phyloP scores from a whole-genome alignment of 1,284 basidiomycete genomes.

The Cutaneotrichosporon mucoides region DNA sequence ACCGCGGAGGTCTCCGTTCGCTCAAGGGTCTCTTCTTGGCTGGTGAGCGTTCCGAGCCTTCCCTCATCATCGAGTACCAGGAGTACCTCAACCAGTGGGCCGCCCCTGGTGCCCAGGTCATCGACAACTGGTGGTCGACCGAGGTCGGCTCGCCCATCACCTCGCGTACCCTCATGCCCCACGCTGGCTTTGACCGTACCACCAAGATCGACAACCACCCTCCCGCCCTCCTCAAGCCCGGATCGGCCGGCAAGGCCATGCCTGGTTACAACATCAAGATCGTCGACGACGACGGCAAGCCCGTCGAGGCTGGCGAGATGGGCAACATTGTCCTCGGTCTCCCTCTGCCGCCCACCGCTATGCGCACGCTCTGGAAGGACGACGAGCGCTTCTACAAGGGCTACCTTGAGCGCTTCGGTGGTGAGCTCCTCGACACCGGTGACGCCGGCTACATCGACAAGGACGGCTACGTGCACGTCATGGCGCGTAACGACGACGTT shows the following conservation, averaged over 20 bases:
- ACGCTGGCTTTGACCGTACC: constrained; percentile 52
- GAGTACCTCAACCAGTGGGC: constrained; percentile 19
- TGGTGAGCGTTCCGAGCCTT: constrained; percentile 23
- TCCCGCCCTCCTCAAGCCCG: constrained; percentile 13
- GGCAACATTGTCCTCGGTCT: constrained; percentile 60
- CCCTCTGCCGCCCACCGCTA: constrained; percentile 84
- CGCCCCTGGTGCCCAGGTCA: constrained; percentile 53
- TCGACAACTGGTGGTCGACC: constrained; percentile 93
- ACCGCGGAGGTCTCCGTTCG: constrained; percentile 14
- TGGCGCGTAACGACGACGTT: constrained; percentile 77
- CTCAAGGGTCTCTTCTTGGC: constrained; percentile 21
- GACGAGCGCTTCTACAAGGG: constrained; percentile 83
- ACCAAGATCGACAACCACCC: constrained; percentile 12
- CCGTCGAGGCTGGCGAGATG: constrained; percentile 14
- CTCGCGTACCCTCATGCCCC: constrained; percentile 59
- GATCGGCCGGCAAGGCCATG: constrained; percentile 22
- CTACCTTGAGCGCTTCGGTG: constrained; percentile 64
- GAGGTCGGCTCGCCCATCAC: constrained; percentile 71
- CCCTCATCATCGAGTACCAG: constrained; percentile 21
- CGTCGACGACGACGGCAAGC: constrained; percentile 22
- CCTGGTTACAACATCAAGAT: constrained; percentile 22
- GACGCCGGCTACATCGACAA: constrained; percentile 88
- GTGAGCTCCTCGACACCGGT: constrained; percentile 68
- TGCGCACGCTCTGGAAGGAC: constrained; percentile 57
- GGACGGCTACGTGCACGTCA: constrained; percentile 95